Percentiles rank a stretch among this genome's conserved stretches.
These are phyloP conservation scores for Moesziomyces parantarcticus DNA, from an alignment of 1,284 basidiomycete genomes.

Conservation along the genomic window DNA sequence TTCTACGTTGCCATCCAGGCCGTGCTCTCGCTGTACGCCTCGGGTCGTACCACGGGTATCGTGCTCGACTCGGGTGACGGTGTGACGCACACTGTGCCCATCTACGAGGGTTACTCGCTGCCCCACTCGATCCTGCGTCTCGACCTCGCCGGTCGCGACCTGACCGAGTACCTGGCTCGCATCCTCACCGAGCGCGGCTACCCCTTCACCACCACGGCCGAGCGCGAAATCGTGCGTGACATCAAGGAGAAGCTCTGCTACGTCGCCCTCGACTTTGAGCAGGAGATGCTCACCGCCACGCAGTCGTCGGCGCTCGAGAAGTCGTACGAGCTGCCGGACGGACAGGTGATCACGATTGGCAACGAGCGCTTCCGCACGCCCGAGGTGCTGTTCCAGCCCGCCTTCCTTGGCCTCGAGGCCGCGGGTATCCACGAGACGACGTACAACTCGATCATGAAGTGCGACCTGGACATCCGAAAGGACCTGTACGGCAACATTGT, in stretches of 20 bases:
- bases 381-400: slow-evolving; percentile 96
- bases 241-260: slow-evolving; percentile 99
- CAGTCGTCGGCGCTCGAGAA: slow-evolving; percentile 93
- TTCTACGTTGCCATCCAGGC: slow-evolving; percentile 95
- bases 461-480: slow-evolving; percentile 75
- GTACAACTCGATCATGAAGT: slow-evolving; percentile 85
- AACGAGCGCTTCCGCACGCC: slow-evolving; percentile 97
- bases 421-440: slow-evolving; percentile 95
- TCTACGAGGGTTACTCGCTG: slow-evolving; percentile 94
- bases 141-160: slow-evolving; percentile 92
- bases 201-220: slow-evolving; percentile 89
- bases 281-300: slow-evolving; percentile 91
- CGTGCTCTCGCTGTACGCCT: slow-evolving; percentile 90
- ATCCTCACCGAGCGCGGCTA: slow-evolving; percentile 94
- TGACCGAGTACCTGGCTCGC: slow-evolving; percentile 91
- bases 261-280: slow-evolving; percentile 95
- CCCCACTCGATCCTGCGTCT: slow-evolving; percentile 94
- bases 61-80: slow-evolving; percentile 93
- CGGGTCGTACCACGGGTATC: slow-evolving; percentile 91
- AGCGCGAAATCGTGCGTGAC: slow-evolving; percentile 95
- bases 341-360: slow-evolving; percentile 95
- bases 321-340: slow-evolving; percentile 95
- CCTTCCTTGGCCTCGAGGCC: slow-evolving; percentile 90
- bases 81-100: slow-evolving; percentile 92
- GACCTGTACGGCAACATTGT: slow-evolving; percentile 94